phyloP scores from a whole-genome alignment of 306 rosid genomes.

The Pyrus pyrifolia region DNA sequence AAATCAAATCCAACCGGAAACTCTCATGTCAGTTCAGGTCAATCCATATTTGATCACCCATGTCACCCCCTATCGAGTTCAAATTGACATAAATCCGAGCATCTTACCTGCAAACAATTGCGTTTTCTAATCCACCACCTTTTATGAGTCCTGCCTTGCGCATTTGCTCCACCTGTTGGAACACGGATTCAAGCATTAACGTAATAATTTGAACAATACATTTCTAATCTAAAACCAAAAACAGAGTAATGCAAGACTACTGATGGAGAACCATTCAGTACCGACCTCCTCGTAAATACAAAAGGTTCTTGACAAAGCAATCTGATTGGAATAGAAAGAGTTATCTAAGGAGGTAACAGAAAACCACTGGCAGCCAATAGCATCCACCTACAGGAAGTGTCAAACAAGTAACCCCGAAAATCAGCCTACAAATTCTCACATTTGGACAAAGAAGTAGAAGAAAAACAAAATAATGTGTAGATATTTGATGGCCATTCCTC shows the following conservation, averaged over 20 bases:
- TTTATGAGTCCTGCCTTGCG: slow-evolving; percentile 67
- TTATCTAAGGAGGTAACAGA: slow-evolving; percentile 44
- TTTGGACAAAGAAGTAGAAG: background rate
- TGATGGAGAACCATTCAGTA: slow-evolving; percentile 10
- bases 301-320: slow-evolving; percentile 82
- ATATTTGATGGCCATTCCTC: background rate
- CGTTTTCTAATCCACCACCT: slow-evolving; percentile 81
- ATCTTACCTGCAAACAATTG: slow-evolving; percentile 75
- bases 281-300: slow-evolving; percentile 83
- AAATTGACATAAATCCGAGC: background rate
- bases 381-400: slow-evolving; percentile 47
- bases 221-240: slow-evolving; percentile 1
- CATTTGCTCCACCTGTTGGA: slow-evolving; percentile 70
- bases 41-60: background rate
- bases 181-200: slow-evolving; percentile 8
- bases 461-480: background rate
- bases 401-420: background rate
- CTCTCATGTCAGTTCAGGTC: background rate
- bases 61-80: background rate
- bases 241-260: slow-evolving; percentile 13
- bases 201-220: slow-evolving; percentile 6
- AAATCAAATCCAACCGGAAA: background rate
- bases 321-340: slow-evolving; percentile 44
- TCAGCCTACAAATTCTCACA: background rate
- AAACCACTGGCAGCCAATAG: slow-evolving; percentile 81